Evolutionary conservation across 306 rosid genomes (phyloP).

Genomic region (Begonia peltatifolia): DNA sequence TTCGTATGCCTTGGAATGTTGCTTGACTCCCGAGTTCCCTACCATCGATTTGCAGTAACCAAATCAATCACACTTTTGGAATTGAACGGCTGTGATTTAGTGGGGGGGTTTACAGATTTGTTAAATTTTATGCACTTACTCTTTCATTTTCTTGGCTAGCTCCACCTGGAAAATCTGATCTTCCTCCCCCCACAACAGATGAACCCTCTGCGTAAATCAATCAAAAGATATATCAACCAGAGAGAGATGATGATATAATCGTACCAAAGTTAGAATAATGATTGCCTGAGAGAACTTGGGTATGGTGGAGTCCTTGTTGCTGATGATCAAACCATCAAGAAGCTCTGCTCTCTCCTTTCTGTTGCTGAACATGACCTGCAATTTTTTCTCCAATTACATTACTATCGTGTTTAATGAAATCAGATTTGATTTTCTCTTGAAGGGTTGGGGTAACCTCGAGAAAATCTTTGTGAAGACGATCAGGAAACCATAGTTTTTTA

Average conservation of each 20-base stretch:
- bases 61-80: no score
- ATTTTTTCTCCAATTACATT: slow-evolving; percentile 3
- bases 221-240: neutral
- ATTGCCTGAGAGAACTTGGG: slow-evolving; percentile 61
- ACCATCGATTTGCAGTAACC: neutral
- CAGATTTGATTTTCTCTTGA: neutral
- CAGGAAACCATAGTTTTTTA: slow-evolving; percentile 41
- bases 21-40: slow-evolving; percentile 44
- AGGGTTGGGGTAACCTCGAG: slow-evolving; percentile 33
- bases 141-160: slow-evolving; percentile 60
- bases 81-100: neutral
- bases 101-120: no score
- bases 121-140: slow-evolving; percentile 17
- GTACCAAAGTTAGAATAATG: neutral
- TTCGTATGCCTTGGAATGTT: slow-evolving; percentile 29
- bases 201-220: slow-evolving; percentile 39
- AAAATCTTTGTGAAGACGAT: slow-evolving; percentile 34
- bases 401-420: neutral
- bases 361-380: slow-evolving; percentile 73
- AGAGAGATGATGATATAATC: neutral
- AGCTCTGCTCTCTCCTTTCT: slow-evolving; percentile 77
- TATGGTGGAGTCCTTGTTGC: slow-evolving; percentile 30
- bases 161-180: slow-evolving; percentile 69
- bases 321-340: slow-evolving; percentile 45
- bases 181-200: slow-evolving; percentile 84